Percentiles rank a stretch among this genome's conserved stretches.
Evolutionary conservation across 208 protist genomes (phyloP).

Genomic region (Leishmania major): DNA sequence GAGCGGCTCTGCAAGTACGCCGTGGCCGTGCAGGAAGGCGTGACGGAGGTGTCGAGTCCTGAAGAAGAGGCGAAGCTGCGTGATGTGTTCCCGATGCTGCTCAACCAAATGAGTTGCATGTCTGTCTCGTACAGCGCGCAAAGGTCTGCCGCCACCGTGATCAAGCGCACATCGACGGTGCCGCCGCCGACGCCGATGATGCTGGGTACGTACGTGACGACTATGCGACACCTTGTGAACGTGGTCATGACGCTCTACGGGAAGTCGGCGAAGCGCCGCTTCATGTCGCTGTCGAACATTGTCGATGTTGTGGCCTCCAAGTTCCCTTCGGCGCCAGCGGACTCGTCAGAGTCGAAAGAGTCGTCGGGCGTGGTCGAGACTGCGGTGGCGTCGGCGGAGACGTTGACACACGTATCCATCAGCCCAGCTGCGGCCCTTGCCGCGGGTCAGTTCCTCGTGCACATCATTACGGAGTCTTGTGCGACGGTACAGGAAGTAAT

Average conservation of each 20-base stretch:
- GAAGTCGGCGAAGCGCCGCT: slow-evolving; percentile 29
- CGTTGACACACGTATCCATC: slow-evolving; percentile 1
- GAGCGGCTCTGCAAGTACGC: slow-evolving; percentile 89
- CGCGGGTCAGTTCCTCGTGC: slow-evolving; percentile 34
- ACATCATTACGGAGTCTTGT: slow-evolving; percentile 31
- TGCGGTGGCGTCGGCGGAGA: not conserved
- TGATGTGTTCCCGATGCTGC: slow-evolving; percentile 56
- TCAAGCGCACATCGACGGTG: slow-evolving; percentile 36
- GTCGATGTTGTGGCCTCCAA: slow-evolving; percentile 40
- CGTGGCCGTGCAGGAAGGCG: slow-evolving; percentile 38
- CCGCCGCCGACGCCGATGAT: slow-evolving; percentile 43
- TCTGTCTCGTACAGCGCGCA: slow-evolving; percentile 29
- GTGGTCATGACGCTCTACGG: slow-evolving; percentile 27
- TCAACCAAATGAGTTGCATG: slow-evolving; percentile 44
- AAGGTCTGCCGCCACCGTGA: slow-evolving; percentile 15
- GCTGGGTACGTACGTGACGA: slow-evolving; percentile 49
- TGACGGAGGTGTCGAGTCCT: slow-evolving; percentile 26
- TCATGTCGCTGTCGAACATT: slow-evolving; percentile 33
- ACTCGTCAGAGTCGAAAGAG: slow-evolving; percentile 1
- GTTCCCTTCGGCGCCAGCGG: slow-evolving; percentile 20
- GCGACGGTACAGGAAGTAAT: slow-evolving; percentile 51
- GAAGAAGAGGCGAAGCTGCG: slow-evolving; percentile 46
- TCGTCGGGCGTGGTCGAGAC: not conserved
- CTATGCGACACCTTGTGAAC: slow-evolving; percentile 31
- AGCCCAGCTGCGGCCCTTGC: slow-evolving; percentile 32